phyloP scores from a whole-genome alignment of 345 rosid species.

The Eucalyptus pauciflora region DNA sequence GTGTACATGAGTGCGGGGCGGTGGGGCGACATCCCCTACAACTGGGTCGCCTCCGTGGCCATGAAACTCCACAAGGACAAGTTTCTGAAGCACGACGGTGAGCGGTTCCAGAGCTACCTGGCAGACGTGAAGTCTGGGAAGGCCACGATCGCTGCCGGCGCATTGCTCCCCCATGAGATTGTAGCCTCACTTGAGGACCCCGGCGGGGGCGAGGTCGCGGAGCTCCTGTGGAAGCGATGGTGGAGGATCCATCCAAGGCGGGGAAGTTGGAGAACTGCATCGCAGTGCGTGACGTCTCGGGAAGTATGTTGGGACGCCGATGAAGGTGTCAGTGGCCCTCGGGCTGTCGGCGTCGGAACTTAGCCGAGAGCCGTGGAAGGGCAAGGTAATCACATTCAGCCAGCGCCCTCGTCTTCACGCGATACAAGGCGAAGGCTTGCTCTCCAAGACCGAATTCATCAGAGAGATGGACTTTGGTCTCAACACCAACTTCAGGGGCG shows the following conservation, averaged over 20 bases:
- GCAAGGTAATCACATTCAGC: slow-evolving; percentile 50
- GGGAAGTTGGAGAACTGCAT: slow-evolving; percentile 41
- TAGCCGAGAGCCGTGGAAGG: slow-evolving; percentile 52
- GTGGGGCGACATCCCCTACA: slow-evolving; percentile 38
- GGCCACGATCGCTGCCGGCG: slow-evolving; percentile 41
- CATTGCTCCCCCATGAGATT: slow-evolving; percentile 62
- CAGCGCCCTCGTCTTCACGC: slow-evolving; percentile 17
- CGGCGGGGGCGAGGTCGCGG: slow-evolving; percentile 38
- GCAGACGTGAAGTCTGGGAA: slow-evolving; percentile 33
- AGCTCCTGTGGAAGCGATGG: slow-evolving; percentile 58
- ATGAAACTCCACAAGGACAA: slow-evolving; percentile 48
- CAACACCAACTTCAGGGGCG: slow-evolving; percentile 35
- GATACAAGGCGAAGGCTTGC: slow-evolving; percentile 16
- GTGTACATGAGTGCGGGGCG: slow-evolving; percentile 39
- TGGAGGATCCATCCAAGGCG: slow-evolving; percentile 30
- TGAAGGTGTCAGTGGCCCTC: slow-evolving; percentile 50
- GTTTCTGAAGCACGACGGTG: slow-evolving; percentile 29
- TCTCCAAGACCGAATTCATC: slow-evolving; percentile 21
- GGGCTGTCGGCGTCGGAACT: slow-evolving; percentile 40
- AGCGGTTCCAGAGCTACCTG: slow-evolving; percentile 29
- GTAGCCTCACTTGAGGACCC: slow-evolving; percentile 10
- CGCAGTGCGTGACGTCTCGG: slow-evolving; percentile 52
- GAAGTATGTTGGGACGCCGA: slow-evolving; percentile 29
- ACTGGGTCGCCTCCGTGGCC: slow-evolving; percentile 50
- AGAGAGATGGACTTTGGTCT: slow-evolving; percentile 7